phyloP scores from a whole-genome alignment of 441 rosid species.

The Cnidoscolus chayamansa region DNA sequence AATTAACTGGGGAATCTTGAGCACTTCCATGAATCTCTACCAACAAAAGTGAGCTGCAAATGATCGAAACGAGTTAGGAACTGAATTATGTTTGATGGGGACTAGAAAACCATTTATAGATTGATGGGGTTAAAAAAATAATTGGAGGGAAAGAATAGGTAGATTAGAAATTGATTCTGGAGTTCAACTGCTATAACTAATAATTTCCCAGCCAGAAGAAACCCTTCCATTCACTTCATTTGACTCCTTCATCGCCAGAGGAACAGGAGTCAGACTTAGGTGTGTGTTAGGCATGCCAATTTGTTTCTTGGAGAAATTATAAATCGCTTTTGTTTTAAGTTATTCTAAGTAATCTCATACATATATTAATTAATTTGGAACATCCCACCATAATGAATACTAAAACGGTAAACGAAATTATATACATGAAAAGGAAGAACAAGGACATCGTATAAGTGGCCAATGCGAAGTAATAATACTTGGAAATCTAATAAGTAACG shows the following conservation, averaged over 20 bases:
- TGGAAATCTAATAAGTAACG: not conserved
- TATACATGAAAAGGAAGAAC: not conserved
- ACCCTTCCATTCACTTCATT: not conserved
- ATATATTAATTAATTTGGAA: too few relatives aligned
- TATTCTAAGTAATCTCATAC: too few relatives aligned
- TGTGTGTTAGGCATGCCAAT: slow-evolving; percentile 23
- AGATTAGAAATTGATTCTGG: slow-evolving; percentile 41
- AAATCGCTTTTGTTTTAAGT: too few relatives aligned
- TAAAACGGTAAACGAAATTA: too few relatives aligned
- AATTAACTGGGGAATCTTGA: slow-evolving; percentile 23
- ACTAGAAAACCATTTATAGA: slow-evolving; percentile 25
- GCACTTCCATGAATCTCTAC: slow-evolving; percentile 30
- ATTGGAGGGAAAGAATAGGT: slow-evolving; percentile 25
- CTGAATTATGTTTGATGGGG: not conserved
- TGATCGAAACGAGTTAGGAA: not conserved
- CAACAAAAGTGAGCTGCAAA: not conserved
- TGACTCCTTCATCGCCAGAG: not conserved
- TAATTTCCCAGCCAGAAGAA: slow-evolving; percentile 15
- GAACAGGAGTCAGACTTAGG: slow-evolving; percentile 23
- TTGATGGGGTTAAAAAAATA: slow-evolving; percentile 14
- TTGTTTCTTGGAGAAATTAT: not conserved
- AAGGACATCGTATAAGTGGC: not conserved
- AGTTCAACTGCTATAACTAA: slow-evolving; percentile 70
- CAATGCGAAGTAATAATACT: not conserved
- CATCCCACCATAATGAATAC: too few relatives aligned